These are phyloP conservation scores for Lodderomyces pseudojiufengensis DNA, from an alignment of 1,139 yeast genomes.

Conservation along the genomic window DNA sequence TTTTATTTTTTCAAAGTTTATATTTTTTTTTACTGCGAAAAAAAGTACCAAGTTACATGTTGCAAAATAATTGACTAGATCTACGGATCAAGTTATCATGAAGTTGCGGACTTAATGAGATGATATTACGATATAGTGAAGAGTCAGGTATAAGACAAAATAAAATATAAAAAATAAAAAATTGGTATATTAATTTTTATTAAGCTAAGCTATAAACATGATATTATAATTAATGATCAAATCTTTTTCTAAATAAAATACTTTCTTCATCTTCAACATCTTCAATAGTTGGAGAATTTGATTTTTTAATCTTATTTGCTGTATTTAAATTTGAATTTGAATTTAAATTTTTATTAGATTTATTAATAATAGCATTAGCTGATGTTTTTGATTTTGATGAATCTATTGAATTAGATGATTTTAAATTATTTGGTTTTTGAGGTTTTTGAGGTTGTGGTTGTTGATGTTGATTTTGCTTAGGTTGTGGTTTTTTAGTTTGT, in stretches of 20 bases:
- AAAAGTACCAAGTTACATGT: too few species aligned
- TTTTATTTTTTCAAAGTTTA: too few species aligned
- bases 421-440: conserved; percentile 1
- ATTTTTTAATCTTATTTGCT: not conserved
- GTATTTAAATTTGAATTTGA: not conserved
- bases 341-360: too few species aligned
- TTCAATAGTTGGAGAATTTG: conserved; percentile 29
- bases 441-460: conserved; percentile 2
- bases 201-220: too few species aligned
- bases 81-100: too few species aligned
- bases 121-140: too few species aligned
- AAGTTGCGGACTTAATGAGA: too few species aligned
- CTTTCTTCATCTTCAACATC: conserved; percentile 47
- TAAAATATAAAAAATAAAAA: too few species aligned
- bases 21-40: too few species aligned
- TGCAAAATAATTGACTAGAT: too few species aligned
- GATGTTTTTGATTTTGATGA: not conserved
- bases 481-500: conserved; percentile 5
- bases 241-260: conserved; percentile 38
- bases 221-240: conserved; percentile 32
- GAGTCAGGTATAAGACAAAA: too few species aligned
- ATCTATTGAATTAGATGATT: not conserved
- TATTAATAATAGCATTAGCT: not conserved
- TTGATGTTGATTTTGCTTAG: conserved; percentile 10
- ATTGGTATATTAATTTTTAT: too few species aligned